Percentiles rank a stretch among this genome's conserved stretches.
Conservation (phyloP, 371 early-diverging fungal genomes). For the Choanephora cucurbitarum region DNA sequence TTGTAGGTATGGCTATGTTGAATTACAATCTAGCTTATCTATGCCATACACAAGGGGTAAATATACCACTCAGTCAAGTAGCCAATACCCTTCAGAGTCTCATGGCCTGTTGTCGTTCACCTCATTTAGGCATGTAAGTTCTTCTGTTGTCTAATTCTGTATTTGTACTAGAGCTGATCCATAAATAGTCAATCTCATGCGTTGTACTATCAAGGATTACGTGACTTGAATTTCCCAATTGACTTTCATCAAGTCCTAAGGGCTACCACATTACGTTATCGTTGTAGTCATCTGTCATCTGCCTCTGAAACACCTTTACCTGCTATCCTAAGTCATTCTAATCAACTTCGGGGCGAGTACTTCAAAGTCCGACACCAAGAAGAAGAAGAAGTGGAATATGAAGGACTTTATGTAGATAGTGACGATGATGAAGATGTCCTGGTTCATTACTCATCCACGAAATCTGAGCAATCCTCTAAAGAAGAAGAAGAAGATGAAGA, state of each 20-base stretch:
- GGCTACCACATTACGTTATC: slow-evolving; percentile 36
- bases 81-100: slow-evolving; percentile 77
- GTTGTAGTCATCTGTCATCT: slow-evolving; percentile 9
- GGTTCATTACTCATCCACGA: neutral
- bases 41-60: slow-evolving; percentile 81
- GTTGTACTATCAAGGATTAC: slow-evolving; percentile 27
- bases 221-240: slow-evolving; percentile 32
- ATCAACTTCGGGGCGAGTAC: slow-evolving; percentile 21
- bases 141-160: no score
- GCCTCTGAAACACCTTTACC: neutral
- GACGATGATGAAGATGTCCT: slow-evolving; percentile 24
- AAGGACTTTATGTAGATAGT: slow-evolving; percentile 23
- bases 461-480: neutral
- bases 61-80: slow-evolving; percentile 59
- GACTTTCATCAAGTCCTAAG: slow-evolving; percentile 43
- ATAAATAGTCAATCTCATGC: slow-evolving; percentile 52
- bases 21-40: slow-evolving; percentile 85
- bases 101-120: slow-evolving; percentile 66
- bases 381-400: neutral
- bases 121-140: slow-evolving; percentile 65
- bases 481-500: slow-evolving; percentile 7
- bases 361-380: slow-evolving; percentile 24
- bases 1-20: slow-evolving; percentile 80
- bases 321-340: neutral
- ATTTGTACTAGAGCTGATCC: no score